Conservation (phyloP, 2,329 filamentous ascomycete species). For the Fusarium brevicatenulatum region DNA sequence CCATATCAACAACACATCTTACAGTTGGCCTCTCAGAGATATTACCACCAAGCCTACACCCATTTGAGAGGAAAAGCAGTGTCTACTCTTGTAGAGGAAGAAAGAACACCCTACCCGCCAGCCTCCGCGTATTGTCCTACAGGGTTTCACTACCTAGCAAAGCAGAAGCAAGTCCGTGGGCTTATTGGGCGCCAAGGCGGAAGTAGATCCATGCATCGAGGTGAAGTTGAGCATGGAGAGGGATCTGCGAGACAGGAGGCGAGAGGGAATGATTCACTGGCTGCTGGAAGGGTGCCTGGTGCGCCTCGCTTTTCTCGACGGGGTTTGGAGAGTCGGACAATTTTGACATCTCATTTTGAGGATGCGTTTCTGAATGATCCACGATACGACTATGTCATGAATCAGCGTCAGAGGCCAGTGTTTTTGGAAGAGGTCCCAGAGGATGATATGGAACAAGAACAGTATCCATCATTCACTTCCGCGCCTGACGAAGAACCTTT, state of each 20-base stretch:
- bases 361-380: background rate
- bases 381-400: background rate
- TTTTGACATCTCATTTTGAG: background rate
- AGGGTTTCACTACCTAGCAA: background rate
- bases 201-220: background rate
- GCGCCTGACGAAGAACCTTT: background rate
- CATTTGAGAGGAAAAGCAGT: background rate
- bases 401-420: background rate
- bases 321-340: background rate
- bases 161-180: background rate
- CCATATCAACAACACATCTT: slow-evolving; percentile 1
- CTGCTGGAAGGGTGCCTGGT: no score
- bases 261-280: background rate
- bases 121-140: background rate
- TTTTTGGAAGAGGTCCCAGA: background rate
- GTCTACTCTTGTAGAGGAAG: slow-evolving; percentile 28
- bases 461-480: background rate
- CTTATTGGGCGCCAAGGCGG: background rate
- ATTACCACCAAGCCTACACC: background rate
- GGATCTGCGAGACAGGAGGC: background rate
- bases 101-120: background rate
- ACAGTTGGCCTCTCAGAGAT: background rate
- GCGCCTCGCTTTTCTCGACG: background rate
- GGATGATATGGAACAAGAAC: rapidly evolving
- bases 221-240: background rate